Base-by-base conservation (phyloP, 2,329 filamentous ascomycete genomes). In the Stagonosporopsis vannaccii region DNA sequence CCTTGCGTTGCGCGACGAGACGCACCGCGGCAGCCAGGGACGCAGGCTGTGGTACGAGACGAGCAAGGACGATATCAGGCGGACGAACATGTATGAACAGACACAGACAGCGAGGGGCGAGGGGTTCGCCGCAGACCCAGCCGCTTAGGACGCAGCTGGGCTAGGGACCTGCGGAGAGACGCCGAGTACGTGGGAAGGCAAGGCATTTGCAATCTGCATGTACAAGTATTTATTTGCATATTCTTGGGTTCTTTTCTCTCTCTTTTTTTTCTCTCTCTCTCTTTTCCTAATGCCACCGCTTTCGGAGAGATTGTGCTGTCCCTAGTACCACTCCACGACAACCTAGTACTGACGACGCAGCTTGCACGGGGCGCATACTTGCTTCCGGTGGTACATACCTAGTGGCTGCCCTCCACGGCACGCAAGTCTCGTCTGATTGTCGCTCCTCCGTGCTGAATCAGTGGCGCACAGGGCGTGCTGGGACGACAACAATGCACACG, bases 201-300 rank as follows among this genome's bases (percentile, higher is more conserved):
- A 23, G 30, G 55, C 44, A 53, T 58, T 52, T 52, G 39, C 43
- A 48, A 51, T 57, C 47, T 52, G 49, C 55, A 52, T 58, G 55
- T 58, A 58, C 55, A 48, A 58, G 49, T 58, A 58, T 58, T 45
- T 45, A 58, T 58, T 53, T 49, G 55, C 55, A 52, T 48, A 37
- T 35, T 46, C 23, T 47, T 47, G 17, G 42, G 42, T 46, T 35
- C 43, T 41, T 56, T 46, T 49, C 39, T 32, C 15, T n/a, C 30
- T 32, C 6, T 13, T 32, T 6, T 32, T n/a, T 6, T 32, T 15
- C 13, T 32, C 30, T 32, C 4, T 32, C 12, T n/a, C 1, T 32
- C 30, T 32, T 32, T 11, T 12, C 26, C 26, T 11, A 54, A 48
- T 48, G 39, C 44, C 19, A n/a, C 43, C 30, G 7, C 37, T 43